Conservation (phyloP, 495 filamentous ascomycete species). For the Xylaria castorea region DNA sequence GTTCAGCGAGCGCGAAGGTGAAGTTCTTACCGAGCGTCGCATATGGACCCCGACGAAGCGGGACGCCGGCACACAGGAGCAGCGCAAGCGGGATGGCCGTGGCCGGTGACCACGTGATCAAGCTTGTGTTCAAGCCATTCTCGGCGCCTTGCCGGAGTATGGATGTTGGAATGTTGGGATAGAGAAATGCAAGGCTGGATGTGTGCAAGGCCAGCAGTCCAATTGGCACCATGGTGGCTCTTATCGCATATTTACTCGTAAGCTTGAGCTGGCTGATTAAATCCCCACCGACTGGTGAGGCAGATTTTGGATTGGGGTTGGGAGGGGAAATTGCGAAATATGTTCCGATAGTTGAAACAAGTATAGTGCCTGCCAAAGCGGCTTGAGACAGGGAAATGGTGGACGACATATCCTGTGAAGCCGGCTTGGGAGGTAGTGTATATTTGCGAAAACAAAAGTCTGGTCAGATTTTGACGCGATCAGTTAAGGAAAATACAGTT, state of each 20-base stretch:
- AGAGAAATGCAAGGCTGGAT: constrained; percentile 5
- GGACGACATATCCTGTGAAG: not conserved
- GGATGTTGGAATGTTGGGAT: constrained; percentile 42
- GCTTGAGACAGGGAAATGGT: not conserved
- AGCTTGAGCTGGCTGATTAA: not conserved
- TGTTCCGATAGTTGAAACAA: not conserved
- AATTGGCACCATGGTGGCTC: not conserved
- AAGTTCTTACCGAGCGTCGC: constrained; percentile 52
- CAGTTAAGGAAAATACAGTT: not conserved
- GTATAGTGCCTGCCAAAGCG: not conserved
- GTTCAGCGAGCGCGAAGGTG: constrained; percentile 54
- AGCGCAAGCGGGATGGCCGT: constrained; percentile 35
- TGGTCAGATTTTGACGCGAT: not conserved
- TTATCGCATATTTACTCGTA: not conserved
- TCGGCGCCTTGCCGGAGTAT: constrained; percentile 31
- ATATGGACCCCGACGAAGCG: constrained; percentile 47
- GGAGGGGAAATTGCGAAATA: not conserved
- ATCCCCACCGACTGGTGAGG: not conserved
- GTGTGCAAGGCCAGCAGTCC: not conserved
- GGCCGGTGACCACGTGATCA: constrained; percentile 43
- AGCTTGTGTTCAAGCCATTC: constrained; percentile 38
- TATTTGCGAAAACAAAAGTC: not conserved
- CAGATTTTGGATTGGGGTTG: not conserved
- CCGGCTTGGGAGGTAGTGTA: not conserved
- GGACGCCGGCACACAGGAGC: constrained; percentile 42